phyloP scores from a whole-genome alignment of 805 yeast species.

The Monosporozyma servazzii region DNA sequence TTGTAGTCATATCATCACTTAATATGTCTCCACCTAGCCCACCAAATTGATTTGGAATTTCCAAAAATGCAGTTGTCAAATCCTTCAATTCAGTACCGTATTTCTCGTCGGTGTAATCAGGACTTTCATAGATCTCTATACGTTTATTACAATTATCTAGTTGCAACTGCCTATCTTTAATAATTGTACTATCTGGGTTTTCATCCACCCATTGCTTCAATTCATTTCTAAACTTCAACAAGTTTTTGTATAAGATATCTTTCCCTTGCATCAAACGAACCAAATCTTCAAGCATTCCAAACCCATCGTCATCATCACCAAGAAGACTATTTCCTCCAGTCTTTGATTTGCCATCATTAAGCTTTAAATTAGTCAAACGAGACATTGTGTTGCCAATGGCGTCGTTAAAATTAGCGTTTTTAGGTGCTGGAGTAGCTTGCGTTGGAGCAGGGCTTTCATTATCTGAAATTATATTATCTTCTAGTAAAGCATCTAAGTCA shows the following conservation, averaged over 20 bases:
- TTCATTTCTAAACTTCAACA: neutral
- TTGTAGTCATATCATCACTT: neutral
- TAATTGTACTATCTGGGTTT: neutral
- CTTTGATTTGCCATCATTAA: conserved; percentile 7
- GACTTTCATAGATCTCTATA: conserved; percentile 55
- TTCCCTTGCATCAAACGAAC: neutral
- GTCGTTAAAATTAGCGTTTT: conserved; percentile 2
- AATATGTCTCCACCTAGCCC: neutral
- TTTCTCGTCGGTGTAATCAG: conserved; percentile 35
- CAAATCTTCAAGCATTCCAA: neutral
- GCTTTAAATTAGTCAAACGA: neutral
- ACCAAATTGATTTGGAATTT: neutral
- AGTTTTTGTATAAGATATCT: neutral
- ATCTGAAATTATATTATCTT: conserved; percentile 44
- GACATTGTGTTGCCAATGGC: neutral
- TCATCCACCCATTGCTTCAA: conserved; percentile 1
- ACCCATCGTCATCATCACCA: conserved; percentile 39
- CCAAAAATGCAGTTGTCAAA: conserved; percentile 1
- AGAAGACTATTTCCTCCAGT: neutral
- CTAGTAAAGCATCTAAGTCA: conserved; percentile 76
- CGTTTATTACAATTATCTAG: conserved; percentile 51
- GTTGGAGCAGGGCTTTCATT: neutral
- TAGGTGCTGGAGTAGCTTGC: conserved; percentile 9
- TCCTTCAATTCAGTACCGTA: conserved; percentile 18
- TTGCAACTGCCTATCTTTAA: conserved; percentile 45